A percentile compares a stretch with the other conserved stretches of the same genome.
These are phyloP conservation scores for Larix kaempferi DNA, from an alignment of 75 land plant species.

Conservation along the genomic window DNA sequence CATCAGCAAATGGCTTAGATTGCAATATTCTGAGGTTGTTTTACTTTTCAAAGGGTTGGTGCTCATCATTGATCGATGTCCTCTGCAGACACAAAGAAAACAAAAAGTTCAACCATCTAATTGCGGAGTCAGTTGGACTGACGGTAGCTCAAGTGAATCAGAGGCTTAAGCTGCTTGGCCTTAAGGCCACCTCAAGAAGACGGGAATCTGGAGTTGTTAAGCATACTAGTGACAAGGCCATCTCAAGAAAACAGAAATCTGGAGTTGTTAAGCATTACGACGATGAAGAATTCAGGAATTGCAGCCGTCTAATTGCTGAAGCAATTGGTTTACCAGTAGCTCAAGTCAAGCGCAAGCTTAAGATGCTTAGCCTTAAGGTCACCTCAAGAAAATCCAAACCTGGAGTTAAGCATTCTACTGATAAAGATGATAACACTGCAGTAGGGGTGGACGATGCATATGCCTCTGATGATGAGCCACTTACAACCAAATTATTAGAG, in stretches of 20 bases:
- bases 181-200: constrained; percentile 7
- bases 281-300: not conserved
- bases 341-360: not conserved
- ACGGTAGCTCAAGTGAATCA: constrained; percentile 62
- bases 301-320: not conserved
- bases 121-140: constrained; percentile 54
- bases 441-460: too few species aligned
- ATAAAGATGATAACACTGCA: too few species aligned
- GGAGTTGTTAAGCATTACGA: constrained; percentile 12
- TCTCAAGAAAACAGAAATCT: not conserved
- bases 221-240: not conserved
- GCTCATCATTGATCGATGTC: not conserved
- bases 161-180: constrained; percentile 66
- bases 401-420: too few species aligned
- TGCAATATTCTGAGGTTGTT: not conserved
- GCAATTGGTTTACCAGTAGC: not conserved
- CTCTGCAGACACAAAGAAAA: constrained; percentile 42
- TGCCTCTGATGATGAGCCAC: not conserved
- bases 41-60: not conserved
- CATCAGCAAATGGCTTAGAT: too few species aligned
- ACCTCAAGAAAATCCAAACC: not conserved
- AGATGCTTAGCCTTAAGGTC: not conserved
- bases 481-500: not conserved
- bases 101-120: constrained; percentile 45
- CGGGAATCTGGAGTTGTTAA: not conserved